These are phyloP conservation scores for Geranomyces variabilis DNA, from an alignment of 192 early-diverging fungal species.

Conservation along the genomic window DNA sequence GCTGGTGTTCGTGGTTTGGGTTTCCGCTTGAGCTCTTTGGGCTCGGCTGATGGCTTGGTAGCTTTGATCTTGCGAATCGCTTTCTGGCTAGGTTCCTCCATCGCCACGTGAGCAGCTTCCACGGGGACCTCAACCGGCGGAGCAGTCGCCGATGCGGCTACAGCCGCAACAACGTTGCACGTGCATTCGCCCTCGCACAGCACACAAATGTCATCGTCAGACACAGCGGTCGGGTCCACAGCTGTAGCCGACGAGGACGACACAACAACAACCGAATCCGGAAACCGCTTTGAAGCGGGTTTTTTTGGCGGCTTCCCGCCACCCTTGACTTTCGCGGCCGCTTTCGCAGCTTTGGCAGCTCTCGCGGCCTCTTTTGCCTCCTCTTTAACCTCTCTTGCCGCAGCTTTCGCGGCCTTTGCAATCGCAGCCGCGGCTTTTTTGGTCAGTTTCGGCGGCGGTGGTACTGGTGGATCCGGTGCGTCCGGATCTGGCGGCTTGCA, in stretches of 20 bases:
- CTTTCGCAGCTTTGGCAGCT: not conserved
- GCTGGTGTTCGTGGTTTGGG: not conserved
- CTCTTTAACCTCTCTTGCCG: not conserved
- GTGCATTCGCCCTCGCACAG: conserved; percentile 44
- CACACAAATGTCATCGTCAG: conserved; percentile 32
- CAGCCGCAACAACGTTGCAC: conserved; percentile 21
- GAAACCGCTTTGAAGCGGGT: not conserved
- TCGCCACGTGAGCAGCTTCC: too few species aligned
- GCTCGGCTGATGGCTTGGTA: not conserved
- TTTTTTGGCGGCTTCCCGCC: not conserved
- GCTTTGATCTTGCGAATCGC: not conserved
- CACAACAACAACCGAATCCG: not conserved
- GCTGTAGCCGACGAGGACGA: not conserved
- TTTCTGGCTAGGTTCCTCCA: not conserved
- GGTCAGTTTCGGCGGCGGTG: not conserved
- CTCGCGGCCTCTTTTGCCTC: not conserved
- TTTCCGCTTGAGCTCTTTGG: not conserved
- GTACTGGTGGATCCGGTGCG: not conserved
- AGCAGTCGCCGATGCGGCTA: not conserved
- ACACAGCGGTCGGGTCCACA: conserved; percentile 19
- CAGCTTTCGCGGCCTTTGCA: not conserved
- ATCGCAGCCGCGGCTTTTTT: conserved; percentile 1
- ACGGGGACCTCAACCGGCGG: not conserved
- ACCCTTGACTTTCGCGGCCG: not conserved
- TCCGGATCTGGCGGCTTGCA: not conserved